Evolutionary conservation across 208 protist species (phyloP).

Genomic region (Leishmania arabica): DNA sequence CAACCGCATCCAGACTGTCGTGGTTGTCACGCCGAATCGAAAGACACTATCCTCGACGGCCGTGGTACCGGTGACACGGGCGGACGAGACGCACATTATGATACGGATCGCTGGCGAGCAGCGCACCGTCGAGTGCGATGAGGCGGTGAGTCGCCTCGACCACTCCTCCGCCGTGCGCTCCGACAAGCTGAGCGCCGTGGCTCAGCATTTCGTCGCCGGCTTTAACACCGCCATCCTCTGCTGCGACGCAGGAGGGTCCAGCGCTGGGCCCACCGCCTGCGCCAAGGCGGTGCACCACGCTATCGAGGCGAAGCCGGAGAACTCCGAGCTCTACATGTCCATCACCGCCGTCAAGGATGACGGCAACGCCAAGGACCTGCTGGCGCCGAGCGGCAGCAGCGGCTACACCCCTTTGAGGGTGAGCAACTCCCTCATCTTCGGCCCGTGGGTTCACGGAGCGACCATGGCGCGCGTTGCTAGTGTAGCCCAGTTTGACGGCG

Average conservation of each 20-base stretch:
- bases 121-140: slow-evolving; percentile 32
- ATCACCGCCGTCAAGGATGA: slow-evolving; percentile 30
- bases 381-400: slow-evolving; percentile 7
- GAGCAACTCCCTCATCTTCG: slow-evolving; percentile 61
- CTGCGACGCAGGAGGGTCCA: slow-evolving; percentile 41
- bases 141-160: slow-evolving; percentile 36
- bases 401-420: slow-evolving; percentile 23
- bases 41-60: slow-evolving; percentile 6
- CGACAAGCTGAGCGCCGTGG: slow-evolving; percentile 21
- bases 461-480: slow-evolving; percentile 31
- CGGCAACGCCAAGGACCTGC: slow-evolving; percentile 35
- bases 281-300: slow-evolving; percentile 23
- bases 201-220: slow-evolving; percentile 31
- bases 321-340: slow-evolving; percentile 42
- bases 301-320: slow-evolving; percentile 19
- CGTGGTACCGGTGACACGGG: slow-evolving; percentile 6
- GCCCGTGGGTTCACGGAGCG: slow-evolving; percentile 38
- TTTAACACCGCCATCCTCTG: slow-evolving; percentile 54
- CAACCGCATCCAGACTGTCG: slow-evolving; percentile 34
- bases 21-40: slow-evolving; percentile 40
- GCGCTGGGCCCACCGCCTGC: slow-evolving; percentile 31
- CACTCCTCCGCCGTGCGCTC: slow-evolving; percentile 27
- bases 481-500: slow-evolving; percentile 19
- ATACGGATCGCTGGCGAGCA: not conserved
- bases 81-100: slow-evolving; percentile 33